Evolutionary conservation across 768 basidiomycete species (phyloP).

Genomic region (Hericium alpestre): DNA sequence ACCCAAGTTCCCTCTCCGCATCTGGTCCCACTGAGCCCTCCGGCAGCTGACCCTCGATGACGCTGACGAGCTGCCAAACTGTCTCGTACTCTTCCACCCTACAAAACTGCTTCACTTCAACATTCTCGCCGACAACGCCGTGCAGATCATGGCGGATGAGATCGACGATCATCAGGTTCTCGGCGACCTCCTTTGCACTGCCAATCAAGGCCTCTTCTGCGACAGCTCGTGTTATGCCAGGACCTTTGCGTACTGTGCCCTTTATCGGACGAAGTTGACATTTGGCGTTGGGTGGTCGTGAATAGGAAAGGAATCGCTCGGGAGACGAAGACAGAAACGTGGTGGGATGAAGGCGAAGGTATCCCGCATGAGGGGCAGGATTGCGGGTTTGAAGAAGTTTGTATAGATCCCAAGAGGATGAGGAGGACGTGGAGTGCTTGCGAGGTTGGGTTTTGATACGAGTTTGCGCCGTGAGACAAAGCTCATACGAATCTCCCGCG

Average conservation of each 20-base stretch:
- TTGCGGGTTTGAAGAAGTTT: conserved; percentile 62
- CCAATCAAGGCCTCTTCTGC: conserved; percentile 56
- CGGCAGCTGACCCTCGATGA: conserved; percentile 64
- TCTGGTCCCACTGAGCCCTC: conserved; percentile 16
- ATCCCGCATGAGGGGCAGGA: conserved; percentile 84
- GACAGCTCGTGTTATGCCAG: conserved; percentile 49
- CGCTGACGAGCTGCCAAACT: conserved; percentile 92
- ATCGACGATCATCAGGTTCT: conserved; percentile 98
- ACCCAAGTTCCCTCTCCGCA: conserved; percentile 48
- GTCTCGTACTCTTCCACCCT: conserved; percentile 85
- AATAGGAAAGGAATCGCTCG: conserved; percentile 80
- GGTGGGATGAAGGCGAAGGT: conserved; percentile 64
- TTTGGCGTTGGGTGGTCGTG: conserved; percentile 47
- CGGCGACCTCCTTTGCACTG: conserved; percentile 82
- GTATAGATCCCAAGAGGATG: conserved; percentile 69
- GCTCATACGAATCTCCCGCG: conserved; percentile 85
- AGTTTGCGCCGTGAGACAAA: conserved; percentile 78
- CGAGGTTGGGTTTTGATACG: conserved; percentile 31
- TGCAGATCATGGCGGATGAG: conserved; percentile 90
- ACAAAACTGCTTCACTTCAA: conserved; percentile 79
- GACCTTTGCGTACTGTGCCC: conserved; percentile 72
- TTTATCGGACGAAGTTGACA: conserved; percentile 93
- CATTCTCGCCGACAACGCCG: conserved; percentile 70
- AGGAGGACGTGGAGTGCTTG: conserved; percentile 26
- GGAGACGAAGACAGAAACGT: conserved; percentile 82